Conservation (phyloP, 495 filamentous ascomycete genomes). For the Xylaria scruposa region DNA sequence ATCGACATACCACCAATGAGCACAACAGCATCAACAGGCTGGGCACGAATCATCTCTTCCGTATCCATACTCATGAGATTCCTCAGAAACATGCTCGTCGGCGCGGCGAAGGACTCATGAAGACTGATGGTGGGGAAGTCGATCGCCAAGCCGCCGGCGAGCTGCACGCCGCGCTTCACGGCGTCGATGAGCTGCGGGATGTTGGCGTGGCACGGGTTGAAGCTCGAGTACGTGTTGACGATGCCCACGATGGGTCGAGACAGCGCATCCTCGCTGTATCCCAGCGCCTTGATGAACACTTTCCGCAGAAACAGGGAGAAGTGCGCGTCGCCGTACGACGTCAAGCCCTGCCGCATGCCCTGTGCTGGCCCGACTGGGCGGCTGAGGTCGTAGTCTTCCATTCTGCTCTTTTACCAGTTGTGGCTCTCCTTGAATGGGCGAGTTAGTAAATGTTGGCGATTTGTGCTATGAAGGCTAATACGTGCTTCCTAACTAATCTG, state of each 20-base stretch:
- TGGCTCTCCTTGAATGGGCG: not conserved
- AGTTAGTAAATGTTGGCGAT: not conserved
- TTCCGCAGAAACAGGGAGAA: slow-evolving; percentile 74
- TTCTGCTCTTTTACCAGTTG: not conserved
- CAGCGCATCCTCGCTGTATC: slow-evolving; percentile 70
- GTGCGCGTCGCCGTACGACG: slow-evolving; percentile 72
- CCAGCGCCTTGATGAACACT: slow-evolving; percentile 73
- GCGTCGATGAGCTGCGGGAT: slow-evolving; percentile 72
- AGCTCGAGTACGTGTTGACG: slow-evolving; percentile 69
- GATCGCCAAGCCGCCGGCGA: slow-evolving; percentile 65
- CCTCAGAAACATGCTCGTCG: slow-evolving; percentile 72
- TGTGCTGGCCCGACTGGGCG: slow-evolving; percentile 52
- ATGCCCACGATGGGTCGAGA: slow-evolving; percentile 70
- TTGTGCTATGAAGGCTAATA: not conserved
- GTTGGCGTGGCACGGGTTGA: slow-evolving; percentile 74
- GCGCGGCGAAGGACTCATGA: slow-evolving; percentile 66
- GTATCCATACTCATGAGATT: slow-evolving; percentile 79
- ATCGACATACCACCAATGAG: slow-evolving; percentile 65
- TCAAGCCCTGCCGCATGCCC: slow-evolving; percentile 65
- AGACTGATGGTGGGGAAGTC: slow-evolving; percentile 73
- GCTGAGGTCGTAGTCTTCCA: slow-evolving; percentile 61
- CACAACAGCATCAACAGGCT: slow-evolving; percentile 68
- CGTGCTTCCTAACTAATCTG: not conserved
- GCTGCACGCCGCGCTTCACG: slow-evolving; percentile 65
- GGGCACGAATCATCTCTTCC: slow-evolving; percentile 71